Evolutionary conservation across 441 rosid species (phyloP), one percentile per base, ranked within the genome.

Genomic region (Bruguiera hainesii): DNA sequence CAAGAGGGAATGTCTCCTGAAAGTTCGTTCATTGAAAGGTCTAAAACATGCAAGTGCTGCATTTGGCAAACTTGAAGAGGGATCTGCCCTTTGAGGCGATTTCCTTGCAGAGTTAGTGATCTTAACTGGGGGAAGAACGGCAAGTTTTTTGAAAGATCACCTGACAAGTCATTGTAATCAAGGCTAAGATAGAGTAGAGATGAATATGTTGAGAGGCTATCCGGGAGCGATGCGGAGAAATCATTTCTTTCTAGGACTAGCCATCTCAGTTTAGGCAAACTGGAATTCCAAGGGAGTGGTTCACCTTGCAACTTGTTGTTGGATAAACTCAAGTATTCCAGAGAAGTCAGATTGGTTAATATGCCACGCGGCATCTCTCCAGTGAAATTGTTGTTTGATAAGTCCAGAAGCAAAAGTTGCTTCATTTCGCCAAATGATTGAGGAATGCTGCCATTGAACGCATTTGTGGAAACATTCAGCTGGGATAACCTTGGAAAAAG

Each of bases 1-100:
- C 76, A 76, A 2, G 21, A 5, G 11, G 76, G 76, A 57, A 76
- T 60, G 28, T 20, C 67, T 42, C 75, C 70, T 7, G 35, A 33
- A 21, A 75, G 30, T 9, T 6, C 21, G 56, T 67, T 75, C 60
- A 20, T n/a, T 1, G 73, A 76, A 23, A 76, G 62, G 16, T 76
- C 79, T 26, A 76, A 35, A 26, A 48, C 0, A 0, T 6, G 21
- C 29, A 76, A 35, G 19, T 5, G 3, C 20, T 33, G 19, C 75
- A 67, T 53, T n/a, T 64, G 69, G 42, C 69, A 63, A 5, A 71
- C 0, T 23, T 67, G 61, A 16, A 2, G 6, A 1, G 73, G 73
- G 1, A 63, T 51, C 4, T 30, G n/a, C 18, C 75, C 78, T 39
- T 42, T 21, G 3, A 63, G 63, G 9, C 2, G 56, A 42, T 76